Evolutionary conservation across 2,329 filamentous ascomycete genomes (phyloP).

Genomic region (Nannizzia gypsea): DNA sequence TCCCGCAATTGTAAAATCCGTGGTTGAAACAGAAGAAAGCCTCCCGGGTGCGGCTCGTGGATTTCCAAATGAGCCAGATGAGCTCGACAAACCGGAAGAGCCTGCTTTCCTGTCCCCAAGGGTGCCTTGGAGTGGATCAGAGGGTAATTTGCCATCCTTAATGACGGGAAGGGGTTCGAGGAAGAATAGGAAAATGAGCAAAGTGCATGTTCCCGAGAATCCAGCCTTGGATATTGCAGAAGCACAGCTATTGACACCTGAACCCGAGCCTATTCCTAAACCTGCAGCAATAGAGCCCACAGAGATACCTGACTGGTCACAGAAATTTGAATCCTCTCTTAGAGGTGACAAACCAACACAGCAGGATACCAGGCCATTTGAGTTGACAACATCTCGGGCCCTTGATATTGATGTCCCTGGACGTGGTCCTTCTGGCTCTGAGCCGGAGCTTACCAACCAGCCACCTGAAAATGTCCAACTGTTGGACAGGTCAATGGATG

Average conservation of each 20-base stretch:
- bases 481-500: slow-evolving; percentile 10
- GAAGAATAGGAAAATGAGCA: not conserved
- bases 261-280: not conserved
- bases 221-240: not conserved
- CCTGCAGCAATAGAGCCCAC: not conserved
- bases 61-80: not conserved
- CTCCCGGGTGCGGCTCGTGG: not conserved
- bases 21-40: not conserved
- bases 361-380: not conserved
- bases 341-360: not conserved
- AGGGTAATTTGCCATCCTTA: not conserved
- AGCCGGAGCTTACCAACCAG: not conserved
- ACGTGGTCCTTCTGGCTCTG: not conserved
- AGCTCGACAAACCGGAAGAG: not conserved
- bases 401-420: not conserved
- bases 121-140: not conserved
- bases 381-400: not conserved
- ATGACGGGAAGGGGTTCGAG: not conserved
- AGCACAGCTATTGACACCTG: not conserved
- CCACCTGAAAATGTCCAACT: not conserved
- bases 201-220: not conserved
- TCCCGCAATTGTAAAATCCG: not conserved
- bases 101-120: not conserved
- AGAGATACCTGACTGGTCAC: not conserved
- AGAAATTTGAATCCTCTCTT: not conserved